phyloP scores from a whole-genome alignment of 306 rosid genomes.

The Acacia crassicarpa region DNA sequence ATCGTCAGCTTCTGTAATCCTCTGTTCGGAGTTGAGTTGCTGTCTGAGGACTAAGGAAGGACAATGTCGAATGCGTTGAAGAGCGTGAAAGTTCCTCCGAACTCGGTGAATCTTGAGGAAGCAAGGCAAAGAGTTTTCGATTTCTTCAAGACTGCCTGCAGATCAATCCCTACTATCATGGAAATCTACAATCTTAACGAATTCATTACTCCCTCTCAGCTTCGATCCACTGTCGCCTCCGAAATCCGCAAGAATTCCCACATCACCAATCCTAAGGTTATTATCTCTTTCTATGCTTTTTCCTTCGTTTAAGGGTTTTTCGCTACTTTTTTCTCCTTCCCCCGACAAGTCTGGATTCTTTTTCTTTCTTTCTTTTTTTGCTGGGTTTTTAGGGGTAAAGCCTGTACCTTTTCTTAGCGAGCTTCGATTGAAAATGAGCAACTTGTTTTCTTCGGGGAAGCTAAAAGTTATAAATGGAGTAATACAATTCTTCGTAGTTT shows the following conservation, averaged over 20 bases:
- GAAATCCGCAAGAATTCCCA: slow-evolving; percentile 66
- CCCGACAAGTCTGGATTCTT: not conserved
- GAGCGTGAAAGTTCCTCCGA: slow-evolving; percentile 76
- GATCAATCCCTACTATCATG: slow-evolving; percentile 80
- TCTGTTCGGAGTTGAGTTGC: not conserved
- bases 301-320: not conserved
- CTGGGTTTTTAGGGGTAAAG: not conserved
- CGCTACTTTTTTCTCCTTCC: not conserved
- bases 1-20: not conserved
- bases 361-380: not conserved
- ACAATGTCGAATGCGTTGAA: slow-evolving; percentile 58
- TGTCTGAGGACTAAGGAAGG: not conserved
- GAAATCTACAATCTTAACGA: slow-evolving; percentile 82
- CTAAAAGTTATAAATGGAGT: not conserved
- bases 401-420: not conserved
- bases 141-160: slow-evolving; percentile 76
- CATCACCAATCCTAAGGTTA: slow-evolving; percentile 76
- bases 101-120: slow-evolving; percentile 75
- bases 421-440: not conserved
- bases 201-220: slow-evolving; percentile 56
- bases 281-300: not conserved
- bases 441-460: not conserved
- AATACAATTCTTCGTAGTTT: not conserved
- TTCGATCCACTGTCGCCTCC: slow-evolving; percentile 78
- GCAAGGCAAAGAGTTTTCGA: slow-evolving; percentile 80